These are phyloP conservation scores for Cyathus olla DNA, from an alignment of 1,284 basidiomycete species.

Conservation along the genomic window DNA sequence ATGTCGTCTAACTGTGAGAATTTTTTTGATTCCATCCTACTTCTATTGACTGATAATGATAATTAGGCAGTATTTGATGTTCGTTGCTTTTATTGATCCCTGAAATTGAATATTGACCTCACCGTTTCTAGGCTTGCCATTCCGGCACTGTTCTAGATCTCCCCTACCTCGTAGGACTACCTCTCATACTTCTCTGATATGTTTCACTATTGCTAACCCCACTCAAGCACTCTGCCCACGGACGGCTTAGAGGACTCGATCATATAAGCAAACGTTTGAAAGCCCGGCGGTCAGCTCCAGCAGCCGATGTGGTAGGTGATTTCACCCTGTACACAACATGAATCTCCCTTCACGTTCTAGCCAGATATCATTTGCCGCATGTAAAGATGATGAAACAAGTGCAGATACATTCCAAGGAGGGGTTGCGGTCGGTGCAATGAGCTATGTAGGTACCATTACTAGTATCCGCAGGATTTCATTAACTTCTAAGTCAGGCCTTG, in stretches of 20 bases:
- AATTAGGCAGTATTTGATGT: not conserved
- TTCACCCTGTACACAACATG: not conserved
- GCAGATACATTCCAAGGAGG: not conserved
- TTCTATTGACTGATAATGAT: not conserved
- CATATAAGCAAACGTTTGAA: not conserved
- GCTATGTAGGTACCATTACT: not conserved
- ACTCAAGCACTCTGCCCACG: not conserved
- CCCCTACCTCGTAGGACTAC: not conserved
- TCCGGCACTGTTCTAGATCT: not conserved
- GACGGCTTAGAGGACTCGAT: not conserved
- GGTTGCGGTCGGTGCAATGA: constrained; percentile 1
- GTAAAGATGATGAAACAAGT: not conserved
- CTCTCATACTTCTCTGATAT: not conserved
- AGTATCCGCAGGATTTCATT: not conserved
- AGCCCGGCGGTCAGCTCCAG: not conserved
- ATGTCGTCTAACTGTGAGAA: not conserved
- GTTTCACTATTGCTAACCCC: not conserved
- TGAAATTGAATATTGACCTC: not conserved
- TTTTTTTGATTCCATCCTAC: not conserved
- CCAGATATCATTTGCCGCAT: not conserved
- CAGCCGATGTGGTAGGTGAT: not conserved
- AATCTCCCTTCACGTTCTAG: no score
- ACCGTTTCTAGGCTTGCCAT: not conserved
- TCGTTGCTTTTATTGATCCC: not conserved
- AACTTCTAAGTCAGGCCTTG: not conserved